A percentile compares a stretch with the other conserved stretches of the same genome.
phyloP scores from a whole-genome alignment of 106 monocot species.

The Hemerocallis citrina region DNA sequence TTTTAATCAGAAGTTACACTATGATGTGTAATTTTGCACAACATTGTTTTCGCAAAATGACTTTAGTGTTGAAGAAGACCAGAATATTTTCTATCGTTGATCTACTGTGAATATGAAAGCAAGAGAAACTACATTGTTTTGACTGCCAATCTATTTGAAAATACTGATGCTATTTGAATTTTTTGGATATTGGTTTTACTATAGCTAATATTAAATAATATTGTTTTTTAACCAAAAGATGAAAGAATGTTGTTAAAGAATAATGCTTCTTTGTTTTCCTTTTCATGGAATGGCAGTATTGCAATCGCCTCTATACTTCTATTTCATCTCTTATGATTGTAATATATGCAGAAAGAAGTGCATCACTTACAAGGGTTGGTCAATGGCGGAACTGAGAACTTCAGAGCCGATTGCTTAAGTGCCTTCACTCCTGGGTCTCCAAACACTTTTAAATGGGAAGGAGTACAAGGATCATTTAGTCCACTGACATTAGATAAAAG shows the following conservation, averaged over 20 bases:
- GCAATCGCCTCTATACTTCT: no score
- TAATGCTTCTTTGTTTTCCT: not conserved
- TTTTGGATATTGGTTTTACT: not conserved
- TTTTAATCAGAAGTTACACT: no score
- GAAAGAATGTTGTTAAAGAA: no score
- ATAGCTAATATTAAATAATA: no score
- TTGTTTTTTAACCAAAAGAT: no score
- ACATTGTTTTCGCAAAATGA: not conserved
- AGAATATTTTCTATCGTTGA: not conserved
- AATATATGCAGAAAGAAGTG: constrained; percentile 65
- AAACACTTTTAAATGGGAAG: constrained; percentile 50
- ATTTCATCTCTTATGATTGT: not conserved
- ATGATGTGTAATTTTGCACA: constrained; percentile 5
- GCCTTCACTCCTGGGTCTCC: constrained; percentile 41
- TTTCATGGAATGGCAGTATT: not conserved
- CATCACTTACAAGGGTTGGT: constrained; percentile 45
- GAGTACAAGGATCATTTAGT: constrained; percentile 54
- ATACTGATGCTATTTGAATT: not conserved
- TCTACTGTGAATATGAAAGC: not conserved
- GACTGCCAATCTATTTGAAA: not conserved
- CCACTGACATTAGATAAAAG: constrained; percentile 82
- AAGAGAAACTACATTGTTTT: no score
- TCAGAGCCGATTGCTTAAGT: constrained; percentile 21
- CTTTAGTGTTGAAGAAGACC: not conserved
- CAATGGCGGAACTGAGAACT: constrained; percentile 24